Base-by-base conservation (phyloP, 2,329 filamentous ascomycete genomes). In the Pseudovirgaria hyperparasitica region DNA sequence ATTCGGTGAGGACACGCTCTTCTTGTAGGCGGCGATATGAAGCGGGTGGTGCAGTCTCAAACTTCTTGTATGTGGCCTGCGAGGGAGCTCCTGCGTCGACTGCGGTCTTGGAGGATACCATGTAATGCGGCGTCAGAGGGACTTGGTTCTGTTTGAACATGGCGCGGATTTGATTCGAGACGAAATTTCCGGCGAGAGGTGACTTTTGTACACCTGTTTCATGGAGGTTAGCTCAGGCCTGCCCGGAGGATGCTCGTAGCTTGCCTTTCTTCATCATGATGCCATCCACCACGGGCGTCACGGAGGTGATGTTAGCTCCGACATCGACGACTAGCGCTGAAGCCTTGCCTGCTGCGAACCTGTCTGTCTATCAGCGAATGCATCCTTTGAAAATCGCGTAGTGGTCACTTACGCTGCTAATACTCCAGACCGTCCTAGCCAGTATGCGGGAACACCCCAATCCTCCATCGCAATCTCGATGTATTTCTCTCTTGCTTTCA, bases 381-480 rank as follows among this genome's bases (percentile, higher is more conserved):
- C 25, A 21, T 11, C 17, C 13, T 13, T 9, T 23, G 16, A 22
- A 16, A 18, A 16, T 10, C 19, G 12, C 12, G 11, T 18, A 22
- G 9, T 6, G 21, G 30, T 29, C 25, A 61, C 63, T 33, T 58
- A 69, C 58, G 86, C 81, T 29, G 87, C 76, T 50, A 94, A 70
- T 22, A 94, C 86, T 15, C 87, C 85, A 28, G 76, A 92, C 46
- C 82, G 76, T 36, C 82, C 82, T 34, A 96, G 65, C 69, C 87
- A 98, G 56, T 94, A 96, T 5, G 90, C 90, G 11, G 90, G 90
- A 30, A 79, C 80, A 16, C 84, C 86, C 85, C 90, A 98, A 48
- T 75, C 82, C 65, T 98, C 90, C 77, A 98, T 94, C 33, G 84
- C 85, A 36, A 96, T 75, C 60, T 98, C 90, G 45, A 94, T 87